These are phyloP conservation scores for Neohortaea acidophila DNA, from an alignment of 495 filamentous ascomycete genomes.

Conservation along the genomic window DNA sequence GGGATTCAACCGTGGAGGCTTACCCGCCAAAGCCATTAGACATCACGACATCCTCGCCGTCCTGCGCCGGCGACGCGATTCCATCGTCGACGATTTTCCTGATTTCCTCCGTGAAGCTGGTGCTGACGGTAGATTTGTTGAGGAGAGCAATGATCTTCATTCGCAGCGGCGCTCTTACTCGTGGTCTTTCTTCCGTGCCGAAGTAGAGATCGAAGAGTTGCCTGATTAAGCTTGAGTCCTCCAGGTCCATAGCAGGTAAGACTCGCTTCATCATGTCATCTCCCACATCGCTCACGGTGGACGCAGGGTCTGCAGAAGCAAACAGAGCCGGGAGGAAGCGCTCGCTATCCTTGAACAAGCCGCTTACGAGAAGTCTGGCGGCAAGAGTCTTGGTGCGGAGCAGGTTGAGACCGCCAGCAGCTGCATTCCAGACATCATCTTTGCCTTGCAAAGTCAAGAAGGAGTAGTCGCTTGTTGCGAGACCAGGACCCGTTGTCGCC, in stretches of 20 bases:
- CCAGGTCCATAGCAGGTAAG: slow-evolving; percentile 46
- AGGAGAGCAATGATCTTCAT: slow-evolving; percentile 58
- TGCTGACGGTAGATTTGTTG: slow-evolving; percentile 57
- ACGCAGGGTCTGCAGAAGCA: slow-evolving; percentile 68
- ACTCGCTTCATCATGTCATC: slow-evolving; percentile 75
- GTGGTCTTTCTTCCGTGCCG: slow-evolving; percentile 33
- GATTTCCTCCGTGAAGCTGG: slow-evolving; percentile 47
- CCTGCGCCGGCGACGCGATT: slow-evolving; percentile 29
- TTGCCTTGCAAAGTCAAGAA: slow-evolving; percentile 57
- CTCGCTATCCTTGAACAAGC: slow-evolving; percentile 66
- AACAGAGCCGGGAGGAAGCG: slow-evolving; percentile 70
- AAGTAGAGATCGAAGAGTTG: slow-evolving; percentile 58
- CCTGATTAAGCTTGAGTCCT: slow-evolving; percentile 46
- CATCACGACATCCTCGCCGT: slow-evolving; percentile 16
- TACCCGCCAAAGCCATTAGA: slow-evolving; percentile 18
- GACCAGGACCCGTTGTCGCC: slow-evolving; percentile 44
- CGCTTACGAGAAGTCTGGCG: slow-evolving; percentile 60
- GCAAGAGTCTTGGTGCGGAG: slow-evolving; percentile 52
- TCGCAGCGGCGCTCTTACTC: slow-evolving; percentile 53
- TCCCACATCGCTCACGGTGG: slow-evolving; percentile 59
- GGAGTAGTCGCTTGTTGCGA: slow-evolving; percentile 52
- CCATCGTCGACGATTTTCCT: slow-evolving; percentile 54
- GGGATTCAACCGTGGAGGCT: slow-evolving; percentile 12
- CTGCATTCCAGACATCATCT: slow-evolving; percentile 52
- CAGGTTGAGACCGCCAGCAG: slow-evolving; percentile 48